Base-by-base conservation (phyloP, 1,139 yeast genomes). In the Candida glucosophila region DNA sequence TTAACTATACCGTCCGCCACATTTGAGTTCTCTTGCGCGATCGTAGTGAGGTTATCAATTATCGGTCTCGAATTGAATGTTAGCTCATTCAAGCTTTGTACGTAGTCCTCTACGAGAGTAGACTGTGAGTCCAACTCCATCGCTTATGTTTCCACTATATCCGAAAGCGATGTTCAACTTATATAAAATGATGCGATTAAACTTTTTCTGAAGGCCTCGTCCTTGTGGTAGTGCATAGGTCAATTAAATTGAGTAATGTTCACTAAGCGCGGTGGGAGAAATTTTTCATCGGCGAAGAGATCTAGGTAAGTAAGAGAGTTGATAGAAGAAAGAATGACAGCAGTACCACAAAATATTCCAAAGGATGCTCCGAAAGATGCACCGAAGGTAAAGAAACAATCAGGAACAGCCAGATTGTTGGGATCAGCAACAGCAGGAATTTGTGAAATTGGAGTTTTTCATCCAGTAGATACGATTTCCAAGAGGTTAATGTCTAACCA, bases 341-440 rank as follows among this genome's bases (percentile, higher is more conserved):
- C n/a, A n/a, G n/a, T n/a, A n/a, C n/a, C n/a, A n/a, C n/a, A n/a
- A n/a, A n/a, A n/a, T n/a, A n/a, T n/a, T n/a, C n/a, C n/a, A n/a
- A n/a, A n/a, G n/a, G n/a, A n/a, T n/a, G n/a, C n/a, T n/a, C n/a
- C n/a, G n/a, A n/a, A n/a, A n/a, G n/a, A n/a, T n/a, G n/a, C n/a
- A n/a, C n/a, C 11, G 13, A 47, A 61, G 21, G 95, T 86, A 51
- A 79, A 77, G 61, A 85, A 82, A 58, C 94, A 86, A 60, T 77
- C 93, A 24, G 97, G 85, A 31, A 41, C 67, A 29, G 95, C 99
- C 46, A 77, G 98, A 55, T 78, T 92, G 25, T 67, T 88, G 30
- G 99, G 99, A 23, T 88, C 97, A 15, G 98, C 97, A 14, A 72
- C 95, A 18, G 98, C 99, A 19, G 99, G 98, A 43, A 83, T 90